Conservation (phyloP, 163 green algal genomes). For the Chloroidium sp. region DNA sequence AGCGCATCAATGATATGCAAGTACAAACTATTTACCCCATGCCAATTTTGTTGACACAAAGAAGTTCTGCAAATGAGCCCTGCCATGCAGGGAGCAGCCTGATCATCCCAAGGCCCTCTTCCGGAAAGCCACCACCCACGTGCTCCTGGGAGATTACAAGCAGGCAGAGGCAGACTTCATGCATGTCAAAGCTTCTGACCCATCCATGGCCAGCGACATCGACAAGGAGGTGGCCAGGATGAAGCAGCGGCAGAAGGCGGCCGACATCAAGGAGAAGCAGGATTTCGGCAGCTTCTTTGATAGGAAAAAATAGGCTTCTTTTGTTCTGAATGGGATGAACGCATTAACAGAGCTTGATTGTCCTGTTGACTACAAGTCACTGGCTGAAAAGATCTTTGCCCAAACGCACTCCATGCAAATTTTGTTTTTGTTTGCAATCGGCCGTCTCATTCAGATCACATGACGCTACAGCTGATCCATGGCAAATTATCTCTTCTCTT, state of each 20-base stretch:
- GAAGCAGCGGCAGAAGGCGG: slow-evolving; percentile 5
- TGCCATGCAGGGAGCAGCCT: slow-evolving; percentile 26
- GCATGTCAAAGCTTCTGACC: neutral
- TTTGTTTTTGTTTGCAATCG: no score
- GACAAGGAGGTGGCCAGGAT: slow-evolving; percentile 20
- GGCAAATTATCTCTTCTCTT: no score
- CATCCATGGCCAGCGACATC: neutral
- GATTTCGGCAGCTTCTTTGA: slow-evolving; percentile 29
- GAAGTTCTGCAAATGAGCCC: neutral
- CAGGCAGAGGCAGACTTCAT: slow-evolving; percentile 27
- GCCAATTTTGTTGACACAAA: neutral
- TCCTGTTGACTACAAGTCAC: no score
- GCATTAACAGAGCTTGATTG: no score
- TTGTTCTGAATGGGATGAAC: no score
- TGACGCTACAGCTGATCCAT: no score
- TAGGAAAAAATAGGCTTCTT: neutral
- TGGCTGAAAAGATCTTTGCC: no score
- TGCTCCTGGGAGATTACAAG: slow-evolving; percentile 23
- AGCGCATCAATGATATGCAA: neutral
- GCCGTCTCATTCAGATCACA: no score
- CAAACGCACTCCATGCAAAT: no score
- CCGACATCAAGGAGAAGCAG: slow-evolving; percentile 15
- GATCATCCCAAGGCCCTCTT: slow-evolving; percentile 43
- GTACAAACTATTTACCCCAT: neutral
- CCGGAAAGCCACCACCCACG: slow-evolving; percentile 18